phyloP scores from a whole-genome alignment of 2,329 filamentous ascomycete genomes.

The Trichoderma lentiforme region DNA sequence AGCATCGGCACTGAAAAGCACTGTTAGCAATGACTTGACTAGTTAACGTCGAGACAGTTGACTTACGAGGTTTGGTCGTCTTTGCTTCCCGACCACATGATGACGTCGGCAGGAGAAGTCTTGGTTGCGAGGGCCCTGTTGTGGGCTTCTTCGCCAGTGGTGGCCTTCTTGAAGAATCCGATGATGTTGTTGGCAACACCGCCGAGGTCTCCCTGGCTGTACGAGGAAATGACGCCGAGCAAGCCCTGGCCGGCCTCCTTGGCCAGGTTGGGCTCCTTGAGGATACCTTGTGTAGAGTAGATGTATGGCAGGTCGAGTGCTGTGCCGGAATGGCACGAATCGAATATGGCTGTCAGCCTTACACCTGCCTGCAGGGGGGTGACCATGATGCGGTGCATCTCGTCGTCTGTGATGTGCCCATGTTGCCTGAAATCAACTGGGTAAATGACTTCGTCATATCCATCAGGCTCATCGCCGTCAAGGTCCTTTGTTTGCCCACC shows the following conservation, averaged over 20 bases:
- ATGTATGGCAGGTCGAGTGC: conserved; percentile 65
- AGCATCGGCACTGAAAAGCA: conserved; percentile 71
- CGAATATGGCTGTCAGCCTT: conserved; percentile 60
- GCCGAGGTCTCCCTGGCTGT: conserved; percentile 69
- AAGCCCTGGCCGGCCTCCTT: conserved; percentile 65
- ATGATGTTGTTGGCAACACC: conserved; percentile 78
- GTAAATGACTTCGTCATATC: conserved; percentile 81
- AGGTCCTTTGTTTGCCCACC: conserved; percentile 78
- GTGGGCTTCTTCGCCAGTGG: conserved; percentile 75
- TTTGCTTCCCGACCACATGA: conserved; percentile 98
- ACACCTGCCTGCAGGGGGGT: conserved; percentile 54
- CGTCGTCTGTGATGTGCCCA: conserved; percentile 81
- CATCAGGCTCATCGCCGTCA: conserved; percentile 77
- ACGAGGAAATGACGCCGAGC: conserved; percentile 57
- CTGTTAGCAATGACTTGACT: background rate
- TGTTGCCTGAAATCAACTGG: conserved; percentile 75
- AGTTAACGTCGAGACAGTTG: conserved; percentile 12
- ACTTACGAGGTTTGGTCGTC: conserved; percentile 90
- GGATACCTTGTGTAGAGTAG: conserved; percentile 65
- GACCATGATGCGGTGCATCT: conserved; percentile 75
- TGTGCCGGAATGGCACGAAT: conserved; percentile 65
- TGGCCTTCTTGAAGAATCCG: conserved; percentile 85
- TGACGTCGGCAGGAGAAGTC: conserved; percentile 89
- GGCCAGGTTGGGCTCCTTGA: conserved; percentile 66
- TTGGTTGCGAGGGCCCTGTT: conserved; percentile 81